Conservation (phyloP, 192 early-diverging fungal genomes). For the Mortierella alpina region DNA sequence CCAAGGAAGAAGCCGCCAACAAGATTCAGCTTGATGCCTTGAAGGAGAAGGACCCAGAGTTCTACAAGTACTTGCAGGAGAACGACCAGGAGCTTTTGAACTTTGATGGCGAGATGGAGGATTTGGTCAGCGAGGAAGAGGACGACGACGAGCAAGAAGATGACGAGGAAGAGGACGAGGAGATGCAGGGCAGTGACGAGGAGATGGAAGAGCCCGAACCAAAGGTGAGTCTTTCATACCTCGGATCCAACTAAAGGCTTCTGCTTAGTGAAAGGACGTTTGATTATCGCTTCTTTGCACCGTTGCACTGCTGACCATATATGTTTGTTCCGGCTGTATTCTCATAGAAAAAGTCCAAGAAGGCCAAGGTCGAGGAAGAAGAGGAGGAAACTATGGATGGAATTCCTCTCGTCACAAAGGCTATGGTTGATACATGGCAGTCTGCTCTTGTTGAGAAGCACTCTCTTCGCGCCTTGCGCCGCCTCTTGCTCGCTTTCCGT, state of each 20-base stretch:
- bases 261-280: not conserved
- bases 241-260: not conserved
- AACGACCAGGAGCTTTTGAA: conserved; percentile 87
- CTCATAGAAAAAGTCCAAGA: conserved; percentile 39
- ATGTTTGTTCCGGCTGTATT: not conserved
- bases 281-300: not conserved
- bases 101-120: conserved; percentile 71
- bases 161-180: conserved; percentile 30
- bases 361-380: conserved; percentile 34
- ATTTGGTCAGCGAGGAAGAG: conserved; percentile 58
- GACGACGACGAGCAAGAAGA: conserved; percentile 55
- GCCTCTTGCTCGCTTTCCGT: conserved; percentile 86
- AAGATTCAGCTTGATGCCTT: conserved; percentile 87
- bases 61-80: conserved; percentile 91
- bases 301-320: not conserved
- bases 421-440: conserved; percentile 84
- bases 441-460: conserved; percentile 64
- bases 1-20: conserved; percentile 67
- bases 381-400: conserved; percentile 56
- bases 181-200: conserved; percentile 33
- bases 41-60: conserved; percentile 89
- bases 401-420: conserved; percentile 69
- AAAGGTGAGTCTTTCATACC: conserved; percentile 9
- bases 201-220: conserved; percentile 33
- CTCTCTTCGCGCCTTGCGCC: conserved; percentile 76